These are phyloP conservation scores for Boletus tomentosulus DNA, from an alignment of 768 basidiomycete species.

Conservation along the genomic window DNA sequence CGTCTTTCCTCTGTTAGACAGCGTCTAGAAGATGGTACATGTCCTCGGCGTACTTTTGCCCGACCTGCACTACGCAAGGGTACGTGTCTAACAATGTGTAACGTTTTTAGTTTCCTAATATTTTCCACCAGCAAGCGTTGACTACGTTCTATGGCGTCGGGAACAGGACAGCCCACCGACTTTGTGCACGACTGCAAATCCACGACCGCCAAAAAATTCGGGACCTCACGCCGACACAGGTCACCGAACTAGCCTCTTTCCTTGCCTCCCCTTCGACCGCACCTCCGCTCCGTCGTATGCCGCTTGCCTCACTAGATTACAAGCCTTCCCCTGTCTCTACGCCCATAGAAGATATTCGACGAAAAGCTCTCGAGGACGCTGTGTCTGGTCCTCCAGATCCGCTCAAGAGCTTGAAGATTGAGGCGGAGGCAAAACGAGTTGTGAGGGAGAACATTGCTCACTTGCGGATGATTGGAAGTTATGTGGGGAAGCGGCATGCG, in stretches of 20 bases:
- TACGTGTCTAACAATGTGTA: constrained; percentile 34
- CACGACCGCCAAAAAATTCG: constrained; percentile 81
- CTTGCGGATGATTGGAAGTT: constrained; percentile 90
- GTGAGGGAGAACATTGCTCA: constrained; percentile 91
- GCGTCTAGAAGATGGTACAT: constrained; percentile 60
- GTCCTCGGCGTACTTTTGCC: constrained; percentile 81
- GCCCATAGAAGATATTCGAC: constrained; percentile 28
- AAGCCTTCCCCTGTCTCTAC: constrained; percentile 43
- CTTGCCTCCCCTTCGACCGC: constrained; percentile 86
- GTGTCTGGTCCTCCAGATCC: constrained; percentile 49
- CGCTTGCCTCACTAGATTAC: constrained; percentile 57
- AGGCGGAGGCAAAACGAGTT: constrained; percentile 78
- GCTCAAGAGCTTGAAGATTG: constrained; percentile 74
- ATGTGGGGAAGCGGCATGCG: constrained; percentile 89
- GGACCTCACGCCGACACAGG: constrained; percentile 79
- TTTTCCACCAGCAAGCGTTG: constrained; percentile 68
- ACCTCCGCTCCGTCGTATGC: constrained; percentile 58
- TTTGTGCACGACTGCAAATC: constrained; percentile 91
- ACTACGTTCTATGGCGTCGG: constrained; percentile 89
- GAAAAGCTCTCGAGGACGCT: constrained; percentile 29
- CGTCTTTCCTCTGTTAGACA: background rate
- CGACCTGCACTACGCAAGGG: constrained; percentile 73
- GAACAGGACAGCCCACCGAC: constrained; percentile 62
- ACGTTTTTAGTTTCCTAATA: background rate
- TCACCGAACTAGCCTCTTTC: constrained; percentile 90